A percentile compares a stretch with the other conserved stretches of the same genome.
phyloP scores from a whole-genome alignment of 2,329 filamentous ascomycete genomes.

The Penicillium decumbens region DNA sequence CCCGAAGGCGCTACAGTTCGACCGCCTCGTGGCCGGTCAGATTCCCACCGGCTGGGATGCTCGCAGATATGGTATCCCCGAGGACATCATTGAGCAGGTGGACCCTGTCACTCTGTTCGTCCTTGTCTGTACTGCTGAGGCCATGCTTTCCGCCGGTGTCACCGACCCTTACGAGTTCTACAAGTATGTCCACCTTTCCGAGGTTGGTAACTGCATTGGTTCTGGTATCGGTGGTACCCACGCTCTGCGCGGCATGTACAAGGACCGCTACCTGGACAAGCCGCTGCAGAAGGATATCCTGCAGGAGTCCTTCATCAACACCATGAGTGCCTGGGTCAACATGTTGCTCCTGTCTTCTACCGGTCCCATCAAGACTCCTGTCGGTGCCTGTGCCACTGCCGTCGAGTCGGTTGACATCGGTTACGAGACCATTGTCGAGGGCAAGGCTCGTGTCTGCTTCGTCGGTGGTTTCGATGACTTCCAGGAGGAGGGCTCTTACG shows the following conservation, averaged over 20 bases:
- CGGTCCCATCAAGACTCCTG: constrained; percentile 96
- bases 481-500: constrained; percentile 97
- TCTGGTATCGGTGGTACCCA: constrained; percentile 95
- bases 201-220: constrained; percentile 96
- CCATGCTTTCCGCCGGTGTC: constrained; percentile 86
- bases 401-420: constrained; percentile 97
- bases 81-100: constrained; percentile 96
- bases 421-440: constrained; percentile 96
- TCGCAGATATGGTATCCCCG: constrained; percentile 90
- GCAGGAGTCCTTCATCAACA: constrained; percentile 99
- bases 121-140: constrained; percentile 87
- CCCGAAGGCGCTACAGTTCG: constrained; percentile 93
- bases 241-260: constrained; percentile 95
- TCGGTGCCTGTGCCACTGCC: constrained; percentile 93
- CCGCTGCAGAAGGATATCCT: constrained; percentile 98
- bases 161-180: constrained; percentile 99
- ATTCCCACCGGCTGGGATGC: constrained; percentile 97
- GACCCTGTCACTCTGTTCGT: constrained; percentile 95
- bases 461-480: constrained; percentile 99
- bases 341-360: constrained; percentile 97
- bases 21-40: constrained; percentile 94
- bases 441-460: constrained; percentile 94
- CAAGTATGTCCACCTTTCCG: constrained; percentile 97
- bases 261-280: constrained; percentile 93
- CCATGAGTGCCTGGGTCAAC: constrained; percentile 99